Evolutionary conservation across 164 flowering plant species (phyloP).

Genomic region (Dillenia suffruticosa): DNA sequence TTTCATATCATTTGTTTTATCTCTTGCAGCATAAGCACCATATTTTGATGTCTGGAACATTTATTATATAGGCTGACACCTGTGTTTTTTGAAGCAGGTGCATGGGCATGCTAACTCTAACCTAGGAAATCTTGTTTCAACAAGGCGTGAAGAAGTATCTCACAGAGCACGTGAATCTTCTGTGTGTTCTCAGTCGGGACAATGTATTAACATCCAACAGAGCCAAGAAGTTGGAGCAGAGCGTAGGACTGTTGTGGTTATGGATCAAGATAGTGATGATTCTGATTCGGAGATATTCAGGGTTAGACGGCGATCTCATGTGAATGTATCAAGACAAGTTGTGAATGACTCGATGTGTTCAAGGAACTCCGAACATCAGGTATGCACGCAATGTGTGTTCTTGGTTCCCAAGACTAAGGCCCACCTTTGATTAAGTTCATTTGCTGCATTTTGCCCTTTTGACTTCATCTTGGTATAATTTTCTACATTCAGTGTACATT

Average conservation of each 20-base stretch:
- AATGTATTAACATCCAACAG: conserved; percentile 10
- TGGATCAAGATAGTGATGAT: conserved; percentile 45
- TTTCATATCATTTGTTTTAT: no score
- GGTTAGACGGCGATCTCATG: conserved; percentile 64
- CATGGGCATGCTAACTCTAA: conserved; percentile 17
- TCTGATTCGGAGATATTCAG: conserved; percentile 77
- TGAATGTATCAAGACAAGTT: conserved; percentile 36
- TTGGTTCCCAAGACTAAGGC: no score
- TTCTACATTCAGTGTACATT: no score
- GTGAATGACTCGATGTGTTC: conserved; percentile 20
- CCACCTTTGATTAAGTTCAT: no score
- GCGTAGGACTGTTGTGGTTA: conserved; percentile 11
- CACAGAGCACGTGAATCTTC: conserved; percentile 23
- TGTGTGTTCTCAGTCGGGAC: conserved; percentile 20
- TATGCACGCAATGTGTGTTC: conserved; percentile 7
- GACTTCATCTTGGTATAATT: no score
- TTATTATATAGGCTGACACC: neutral
- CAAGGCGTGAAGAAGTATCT: conserved; percentile 22
- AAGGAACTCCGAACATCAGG: conserved; percentile 46
- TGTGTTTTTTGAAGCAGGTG: neutral
- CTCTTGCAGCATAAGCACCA: no score
- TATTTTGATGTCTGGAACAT: neutral
- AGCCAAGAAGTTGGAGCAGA: conserved; percentile 15
- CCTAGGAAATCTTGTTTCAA: conserved; percentile 9
- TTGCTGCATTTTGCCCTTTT: no score